Evolutionary conservation across 1,284 basidiomycete genomes (phyloP).

Genomic region (Neonothopanus nambi): DNA sequence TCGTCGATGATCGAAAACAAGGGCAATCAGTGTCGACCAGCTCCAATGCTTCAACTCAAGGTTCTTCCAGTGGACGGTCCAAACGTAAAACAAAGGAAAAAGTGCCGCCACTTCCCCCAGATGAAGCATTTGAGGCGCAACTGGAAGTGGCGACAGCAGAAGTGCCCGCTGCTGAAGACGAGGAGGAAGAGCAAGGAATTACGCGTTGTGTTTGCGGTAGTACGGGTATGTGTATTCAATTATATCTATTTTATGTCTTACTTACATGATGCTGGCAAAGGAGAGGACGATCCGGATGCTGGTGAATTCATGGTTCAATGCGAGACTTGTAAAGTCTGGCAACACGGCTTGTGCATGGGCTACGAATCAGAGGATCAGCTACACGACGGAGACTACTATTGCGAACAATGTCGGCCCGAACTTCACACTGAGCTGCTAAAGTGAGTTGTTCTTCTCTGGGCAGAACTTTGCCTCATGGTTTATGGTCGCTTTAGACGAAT

Average conservation of each 20-base stretch:
- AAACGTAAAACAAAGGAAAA: conserved; percentile 63
- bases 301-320: conserved; percentile 97
- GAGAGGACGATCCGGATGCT: conserved; percentile 76
- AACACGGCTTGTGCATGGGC: conserved; percentile 97
- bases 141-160: conserved; percentile 29
- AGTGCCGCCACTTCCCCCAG: conserved; percentile 21
- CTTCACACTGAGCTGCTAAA: conserved; percentile 78
- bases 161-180: conserved; percentile 45
- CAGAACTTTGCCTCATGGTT: background rate
- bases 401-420: conserved; percentile 92
- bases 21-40: conserved; percentile 22
- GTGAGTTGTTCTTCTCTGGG: conserved; percentile 43
- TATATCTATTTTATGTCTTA: conserved; percentile 12
- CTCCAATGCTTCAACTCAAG: conserved; percentile 37
- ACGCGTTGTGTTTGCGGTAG: conserved; percentile 95
- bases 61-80: conserved; percentile 41
- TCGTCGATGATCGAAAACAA: conserved; percentile 52
- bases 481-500: no score
- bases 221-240: conserved; percentile 60
- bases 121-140: conserved; percentile 37
- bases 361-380: conserved; percentile 84
- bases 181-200: conserved; percentile 79
- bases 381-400: conserved; percentile 84
- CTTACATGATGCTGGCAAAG: conserved; percentile 35
- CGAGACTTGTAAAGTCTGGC: conserved; percentile 97